phyloP scores from a whole-genome alignment of 192 early-diverging fungal species.

The Backusella australiensis region DNA sequence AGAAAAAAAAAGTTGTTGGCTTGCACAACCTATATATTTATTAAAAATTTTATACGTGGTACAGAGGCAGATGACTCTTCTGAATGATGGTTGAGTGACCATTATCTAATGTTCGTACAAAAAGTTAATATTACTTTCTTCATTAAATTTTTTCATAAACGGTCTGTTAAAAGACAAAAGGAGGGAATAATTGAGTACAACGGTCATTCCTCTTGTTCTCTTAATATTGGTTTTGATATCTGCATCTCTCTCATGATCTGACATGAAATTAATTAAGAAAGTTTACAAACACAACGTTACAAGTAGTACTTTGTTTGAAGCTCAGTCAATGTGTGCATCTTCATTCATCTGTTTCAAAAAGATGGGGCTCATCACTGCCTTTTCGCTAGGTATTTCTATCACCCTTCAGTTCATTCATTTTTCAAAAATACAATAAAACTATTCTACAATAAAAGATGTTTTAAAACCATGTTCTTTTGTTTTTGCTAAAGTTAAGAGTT shows the following conservation, averaged over 20 bases:
- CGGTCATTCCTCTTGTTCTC: background rate
- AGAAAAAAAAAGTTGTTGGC: background rate
- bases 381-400: background rate
- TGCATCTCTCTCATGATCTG: constrained; percentile 1
- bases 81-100: background rate
- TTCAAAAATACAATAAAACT: background rate
- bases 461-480: background rate
- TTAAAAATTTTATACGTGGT: background rate
- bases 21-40: constrained; percentile 1
- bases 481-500: too few relatives aligned
- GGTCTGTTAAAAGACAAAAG: background rate
- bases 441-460: background rate
- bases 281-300: background rate
- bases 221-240: background rate
- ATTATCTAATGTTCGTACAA: background rate
- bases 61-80: background rate
- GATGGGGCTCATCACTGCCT: background rate
- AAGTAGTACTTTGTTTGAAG: background rate
- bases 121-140: background rate
- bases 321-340: background rate
- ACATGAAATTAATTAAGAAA: background rate
- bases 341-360: background rate
- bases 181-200: background rate
- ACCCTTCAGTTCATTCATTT: background rate
- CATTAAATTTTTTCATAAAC: background rate